Conservation (phyloP, 1,284 basidiomycete genomes). For the Apiotrichum veenhuisii region DNA sequence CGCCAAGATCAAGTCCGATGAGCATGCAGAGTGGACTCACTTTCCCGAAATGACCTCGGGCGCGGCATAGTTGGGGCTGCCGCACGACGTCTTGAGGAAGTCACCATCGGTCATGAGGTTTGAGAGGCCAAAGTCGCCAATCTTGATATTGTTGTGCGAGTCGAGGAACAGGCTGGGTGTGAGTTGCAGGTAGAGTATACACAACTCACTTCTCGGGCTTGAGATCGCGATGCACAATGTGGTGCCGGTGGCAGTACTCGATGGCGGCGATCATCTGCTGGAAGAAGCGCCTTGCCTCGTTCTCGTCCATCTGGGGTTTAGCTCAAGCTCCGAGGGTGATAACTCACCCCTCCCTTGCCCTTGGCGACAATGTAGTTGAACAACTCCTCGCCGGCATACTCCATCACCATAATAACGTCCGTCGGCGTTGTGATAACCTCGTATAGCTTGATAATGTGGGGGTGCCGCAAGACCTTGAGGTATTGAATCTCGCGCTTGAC, state of each 20-base stretch:
- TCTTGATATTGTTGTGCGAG: constrained; percentile 67
- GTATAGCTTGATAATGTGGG: constrained; percentile 96
- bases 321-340: background rate
- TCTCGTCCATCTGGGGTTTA: constrained; percentile 67
- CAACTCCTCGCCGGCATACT: constrained; percentile 85
- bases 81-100: constrained; percentile 90
- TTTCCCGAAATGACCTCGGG: constrained; percentile 92
- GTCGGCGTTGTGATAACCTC: constrained; percentile 90
- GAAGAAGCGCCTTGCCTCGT: constrained; percentile 82
- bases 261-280: constrained; percentile 95
- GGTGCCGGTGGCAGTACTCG: constrained; percentile 88
- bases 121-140: constrained; percentile 90
- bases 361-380: constrained; percentile 93
- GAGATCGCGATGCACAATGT: constrained; percentile 92
- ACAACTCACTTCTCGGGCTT: constrained; percentile 77
- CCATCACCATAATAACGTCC: constrained; percentile 94
- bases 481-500: constrained; percentile 96
- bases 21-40: constrained; percentile 36
- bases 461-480: constrained; percentile 82
- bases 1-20: constrained; percentile 9
- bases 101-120: constrained; percentile 93
- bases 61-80: constrained; percentile 92
- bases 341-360: constrained; percentile 55
- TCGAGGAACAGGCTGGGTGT: constrained; percentile 52
- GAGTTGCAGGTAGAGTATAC: background rate